Conservation (phyloP, 192 early-diverging fungal species). For the Phycomyces blakesleeanus region DNA sequence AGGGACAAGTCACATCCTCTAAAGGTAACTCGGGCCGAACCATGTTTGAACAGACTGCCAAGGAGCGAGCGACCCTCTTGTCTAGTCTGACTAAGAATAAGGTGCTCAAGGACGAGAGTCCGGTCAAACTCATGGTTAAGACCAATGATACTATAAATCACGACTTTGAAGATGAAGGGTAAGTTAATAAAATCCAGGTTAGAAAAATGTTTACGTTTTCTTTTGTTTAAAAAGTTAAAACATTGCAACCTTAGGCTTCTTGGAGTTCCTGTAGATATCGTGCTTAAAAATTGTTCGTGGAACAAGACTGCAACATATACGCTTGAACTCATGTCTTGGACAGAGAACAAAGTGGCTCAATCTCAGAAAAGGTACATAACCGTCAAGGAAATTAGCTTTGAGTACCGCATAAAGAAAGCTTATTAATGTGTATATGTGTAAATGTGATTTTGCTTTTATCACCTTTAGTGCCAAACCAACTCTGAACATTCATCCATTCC, state of each 20-base stretch:
- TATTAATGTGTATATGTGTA: no score
- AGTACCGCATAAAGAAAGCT: no score
- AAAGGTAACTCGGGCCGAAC: constrained; percentile 44
- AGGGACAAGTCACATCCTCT: constrained; percentile 36
- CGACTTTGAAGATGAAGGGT: constrained; percentile 46
- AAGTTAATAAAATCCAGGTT: no score
- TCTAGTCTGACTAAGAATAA: constrained; percentile 59
- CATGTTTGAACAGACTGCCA: constrained; percentile 65
- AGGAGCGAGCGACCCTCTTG: constrained; percentile 61
- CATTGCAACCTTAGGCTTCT: constrained; percentile 47
- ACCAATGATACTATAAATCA: constrained; percentile 39
- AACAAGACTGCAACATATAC: constrained; percentile 55
- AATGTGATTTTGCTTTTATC: constrained; percentile 12
- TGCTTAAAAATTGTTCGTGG: constrained; percentile 71
- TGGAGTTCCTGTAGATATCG: constrained; percentile 50
- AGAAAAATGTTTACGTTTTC: no score
- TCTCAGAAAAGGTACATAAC: constrained; percentile 16
- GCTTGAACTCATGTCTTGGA: constrained; percentile 51
- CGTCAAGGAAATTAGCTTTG: constrained; percentile 20
- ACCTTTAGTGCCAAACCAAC: constrained; percentile 11
- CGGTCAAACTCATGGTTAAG: constrained; percentile 57
- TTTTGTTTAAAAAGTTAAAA: constrained; percentile 1
- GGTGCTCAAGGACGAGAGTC: constrained; percentile 64
- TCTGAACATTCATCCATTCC: constrained; percentile 41
- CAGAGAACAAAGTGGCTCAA: constrained; percentile 9